Base-by-base conservation (phyloP, 495 filamentous ascomycete genomes). In the Hypoxylon subgilvum region DNA sequence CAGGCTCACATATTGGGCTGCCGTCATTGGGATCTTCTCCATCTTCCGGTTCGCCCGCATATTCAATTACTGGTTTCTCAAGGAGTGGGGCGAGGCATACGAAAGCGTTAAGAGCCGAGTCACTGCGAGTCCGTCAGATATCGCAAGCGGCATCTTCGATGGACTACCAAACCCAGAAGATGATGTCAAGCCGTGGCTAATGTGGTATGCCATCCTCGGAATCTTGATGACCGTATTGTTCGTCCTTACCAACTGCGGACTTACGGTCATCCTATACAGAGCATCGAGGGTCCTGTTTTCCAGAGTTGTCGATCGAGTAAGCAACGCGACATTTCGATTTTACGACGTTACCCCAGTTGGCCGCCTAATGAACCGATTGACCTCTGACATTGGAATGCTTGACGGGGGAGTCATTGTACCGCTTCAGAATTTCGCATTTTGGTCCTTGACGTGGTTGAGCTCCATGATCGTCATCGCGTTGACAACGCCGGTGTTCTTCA, bases 281-380 rank as follows among this genome's bases (percentile, higher is more conserved):
- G 86, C 90, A 2, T 88, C 87, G n/a, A 86, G 85, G 61, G 72
- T 76, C 19, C 75, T 95, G 52, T 95, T 94, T 63, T 74, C 75
- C 41, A 77, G 83, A 25, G 85, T 88, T 9, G 84, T 94, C 75
- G 57, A 79, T 6, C 80, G 79, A 25, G 88, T 93, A 48, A 85
- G 83, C 63, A 80, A 86, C 68, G 88, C 90, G 13, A 92, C 86
- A 1, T 95, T 95, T 69, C 85, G 89, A 28, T 95, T 90, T 70
- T 92, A 91, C 75, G 90, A 95, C 69, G 82, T 90, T 4, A 95
- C 90, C 2, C 90, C 90, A 0, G 82, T 92, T 14, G 90, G 90
- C 0, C 81, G 89, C 17, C 74, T 96, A 61, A 92, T 93, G 89
- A 96, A 96, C 68, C 82, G 91, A 13, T 73, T 96, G 48, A 93